These are phyloP conservation scores for Eucalyptus regnans DNA, from an alignment of 345 rosid species.

Conservation along the genomic window DNA sequence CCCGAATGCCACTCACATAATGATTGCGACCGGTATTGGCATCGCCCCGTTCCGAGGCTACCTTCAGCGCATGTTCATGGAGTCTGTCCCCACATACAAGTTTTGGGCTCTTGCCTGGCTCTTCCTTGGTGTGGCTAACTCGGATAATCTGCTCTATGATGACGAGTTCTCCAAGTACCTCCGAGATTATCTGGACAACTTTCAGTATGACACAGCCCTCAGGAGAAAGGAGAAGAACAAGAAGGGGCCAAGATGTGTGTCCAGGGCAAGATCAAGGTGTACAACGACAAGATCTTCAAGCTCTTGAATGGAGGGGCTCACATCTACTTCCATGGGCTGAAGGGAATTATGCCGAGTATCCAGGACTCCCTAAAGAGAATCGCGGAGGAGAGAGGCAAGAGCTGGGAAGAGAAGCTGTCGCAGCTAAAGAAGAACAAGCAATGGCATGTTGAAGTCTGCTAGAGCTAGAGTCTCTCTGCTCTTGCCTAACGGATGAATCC, in stretches of 20 bases:
- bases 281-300: slow-evolving; percentile 82
- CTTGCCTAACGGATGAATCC: neutral
- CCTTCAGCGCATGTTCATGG: slow-evolving; percentile 96
- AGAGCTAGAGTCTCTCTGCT: neutral
- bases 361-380: slow-evolving; percentile 83
- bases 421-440: slow-evolving; percentile 88
- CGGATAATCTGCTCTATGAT: slow-evolving; percentile 87
- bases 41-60: slow-evolving; percentile 92
- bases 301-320: slow-evolving; percentile 83
- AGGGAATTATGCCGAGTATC: slow-evolving; percentile 98
- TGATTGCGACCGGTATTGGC: slow-evolving; percentile 99
- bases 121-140: slow-evolving; percentile 98
- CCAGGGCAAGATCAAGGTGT: slow-evolving; percentile 93
- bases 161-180: slow-evolving; percentile 80
- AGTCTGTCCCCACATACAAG: slow-evolving; percentile 61
- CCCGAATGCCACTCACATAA: slow-evolving; percentile 80
- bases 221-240: slow-evolving; percentile 91
- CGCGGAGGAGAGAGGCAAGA: slow-evolving; percentile 82
- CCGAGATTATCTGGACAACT: slow-evolving; percentile 58
- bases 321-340: slow-evolving; percentile 93
- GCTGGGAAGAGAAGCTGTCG: slow-evolving; percentile 88
- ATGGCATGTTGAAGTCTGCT: slow-evolving; percentile 98
- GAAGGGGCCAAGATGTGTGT: slow-evolving; percentile 91
- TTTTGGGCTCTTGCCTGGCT: slow-evolving; percentile 95
- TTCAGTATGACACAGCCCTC: slow-evolving; percentile 76